Conservation (phyloP, 2,329 filamentous ascomycete species). For the Didymella pinodella region DNA sequence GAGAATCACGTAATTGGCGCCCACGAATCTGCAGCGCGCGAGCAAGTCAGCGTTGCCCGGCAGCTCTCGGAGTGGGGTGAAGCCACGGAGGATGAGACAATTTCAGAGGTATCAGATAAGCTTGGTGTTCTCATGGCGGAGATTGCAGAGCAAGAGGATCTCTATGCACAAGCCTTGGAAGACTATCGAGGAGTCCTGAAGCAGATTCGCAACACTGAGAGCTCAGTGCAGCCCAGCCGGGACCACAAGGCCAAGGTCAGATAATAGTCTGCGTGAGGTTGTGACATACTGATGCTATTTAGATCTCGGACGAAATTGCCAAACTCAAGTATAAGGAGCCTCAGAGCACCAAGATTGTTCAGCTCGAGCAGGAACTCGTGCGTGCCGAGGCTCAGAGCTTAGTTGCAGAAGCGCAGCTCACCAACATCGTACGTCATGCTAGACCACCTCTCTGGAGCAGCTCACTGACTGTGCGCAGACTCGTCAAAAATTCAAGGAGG, state of each 20-base stretch:
- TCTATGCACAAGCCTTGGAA: constrained; percentile 85
- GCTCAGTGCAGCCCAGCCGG: constrained; percentile 89
- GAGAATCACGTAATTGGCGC: constrained; percentile 87
- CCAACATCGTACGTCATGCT: constrained; percentile 73
- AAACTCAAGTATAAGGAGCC: constrained; percentile 93
- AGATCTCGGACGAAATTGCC: constrained; percentile 89
- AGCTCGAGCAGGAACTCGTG: constrained; percentile 94
- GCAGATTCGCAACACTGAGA: constrained; percentile 93
- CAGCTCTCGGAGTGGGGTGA: constrained; percentile 98
- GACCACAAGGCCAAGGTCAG: constrained; percentile 78
- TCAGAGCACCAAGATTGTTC: constrained; percentile 78
- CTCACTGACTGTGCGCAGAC: constrained; percentile 65
- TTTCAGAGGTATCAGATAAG: constrained; percentile 94
- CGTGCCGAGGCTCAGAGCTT: constrained; percentile 94
- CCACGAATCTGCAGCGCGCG: constrained; percentile 83
- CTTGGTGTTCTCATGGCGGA: constrained; percentile 90
- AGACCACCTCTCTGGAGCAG: not conserved
- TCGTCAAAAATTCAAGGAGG: constrained; percentile 93
- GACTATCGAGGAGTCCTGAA: constrained; percentile 85
- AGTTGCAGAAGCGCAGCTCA: constrained; percentile 94
- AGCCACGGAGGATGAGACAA: constrained; percentile 82
- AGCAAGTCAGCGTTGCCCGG: constrained; percentile 82
- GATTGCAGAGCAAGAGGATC: constrained; percentile 91
- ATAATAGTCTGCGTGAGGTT: constrained; percentile 1
- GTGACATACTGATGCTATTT: constrained; percentile 19